Percentiles rank a stretch among this genome's conserved stretches.
These are phyloP conservation scores for Chalciporus sphaerocephalus DNA, from an alignment of 768 basidiomycete species.

Conservation along the genomic window DNA sequence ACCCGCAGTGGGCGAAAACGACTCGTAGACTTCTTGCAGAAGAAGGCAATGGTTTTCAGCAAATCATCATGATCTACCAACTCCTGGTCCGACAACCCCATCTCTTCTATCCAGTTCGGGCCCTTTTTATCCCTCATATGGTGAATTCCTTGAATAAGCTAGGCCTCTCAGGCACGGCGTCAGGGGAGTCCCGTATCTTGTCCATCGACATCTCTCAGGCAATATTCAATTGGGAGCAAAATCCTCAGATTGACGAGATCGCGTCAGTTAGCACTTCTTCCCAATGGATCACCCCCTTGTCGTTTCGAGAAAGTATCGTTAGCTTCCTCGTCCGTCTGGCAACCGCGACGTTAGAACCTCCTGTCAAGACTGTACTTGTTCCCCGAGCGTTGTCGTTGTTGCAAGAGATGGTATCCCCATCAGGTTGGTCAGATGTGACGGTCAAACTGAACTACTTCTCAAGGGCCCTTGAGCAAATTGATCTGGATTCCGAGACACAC, in stretches of 20 bases:
- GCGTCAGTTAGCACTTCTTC: constrained; percentile 24
- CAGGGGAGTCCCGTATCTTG: constrained; percentile 74
- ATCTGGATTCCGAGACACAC: constrained; percentile 62
- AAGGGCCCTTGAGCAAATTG: constrained; percentile 74
- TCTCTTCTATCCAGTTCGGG: constrained; percentile 89
- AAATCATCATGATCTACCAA: constrained; percentile 82
- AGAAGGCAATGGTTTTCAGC: constrained; percentile 67
- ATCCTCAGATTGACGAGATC: constrained; percentile 33
- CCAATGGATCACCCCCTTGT: constrained; percentile 71
- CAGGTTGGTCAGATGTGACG: constrained; percentile 87
- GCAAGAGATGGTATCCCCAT: constrained; percentile 72
- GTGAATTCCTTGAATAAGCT: constrained; percentile 85
- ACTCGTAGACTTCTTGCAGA: constrained; percentile 84
- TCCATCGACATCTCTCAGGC: constrained; percentile 90
- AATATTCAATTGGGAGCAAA: constrained; percentile 91
- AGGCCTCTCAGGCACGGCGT: constrained; percentile 70
- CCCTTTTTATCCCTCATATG: constrained; percentile 90
- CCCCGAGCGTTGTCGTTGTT: constrained; percentile 65
- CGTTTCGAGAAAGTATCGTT: constrained; percentile 85
- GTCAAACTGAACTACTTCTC: constrained; percentile 90
- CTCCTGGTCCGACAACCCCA: constrained; percentile 88
- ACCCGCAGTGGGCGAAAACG: constrained; percentile 79
- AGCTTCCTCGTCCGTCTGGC: constrained; percentile 93
- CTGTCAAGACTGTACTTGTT: constrained; percentile 41
- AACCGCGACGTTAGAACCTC: constrained; percentile 54